phyloP scores from a whole-genome alignment of 805 yeast species.

The Candida pseudofarinosa region DNA sequence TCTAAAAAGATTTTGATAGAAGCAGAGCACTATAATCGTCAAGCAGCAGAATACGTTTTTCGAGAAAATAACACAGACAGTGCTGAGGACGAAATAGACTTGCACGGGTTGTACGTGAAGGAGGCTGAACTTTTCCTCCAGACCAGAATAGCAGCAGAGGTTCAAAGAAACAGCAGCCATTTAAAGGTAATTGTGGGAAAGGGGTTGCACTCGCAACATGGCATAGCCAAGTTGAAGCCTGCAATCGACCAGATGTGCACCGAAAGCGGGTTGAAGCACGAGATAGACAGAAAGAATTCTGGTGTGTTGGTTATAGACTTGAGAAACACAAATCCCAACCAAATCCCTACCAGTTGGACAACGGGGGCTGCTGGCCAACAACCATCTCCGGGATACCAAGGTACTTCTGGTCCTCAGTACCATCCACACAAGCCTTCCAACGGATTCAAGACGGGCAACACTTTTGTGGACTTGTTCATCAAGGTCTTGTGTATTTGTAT shows the following conservation, averaged over 20 bases:
- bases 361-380: conserved; percentile 3
- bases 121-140: conserved; percentile 81
- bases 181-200: conserved; percentile 89
- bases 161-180: conserved; percentile 53
- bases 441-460: conserved; percentile 22
- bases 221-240: conserved; percentile 84
- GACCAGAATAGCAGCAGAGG: conserved; percentile 65
- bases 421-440: conserved; percentile 20
- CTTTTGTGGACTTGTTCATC: conserved; percentile 24
- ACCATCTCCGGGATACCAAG: conserved; percentile 18
- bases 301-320: conserved; percentile 80
- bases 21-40: conserved; percentile 66
- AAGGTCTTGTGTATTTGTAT: conserved; percentile 32
- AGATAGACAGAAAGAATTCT: conserved; percentile 64
- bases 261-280: conserved; percentile 57
- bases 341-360: conserved; percentile 33
- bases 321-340: conserved; percentile 17
- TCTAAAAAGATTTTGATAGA: conserved; percentile 56
- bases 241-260: conserved; percentile 77
- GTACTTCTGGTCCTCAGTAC: conserved; percentile 18
- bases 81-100: conserved; percentile 80
- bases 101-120: conserved; percentile 86
- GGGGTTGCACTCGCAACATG: conserved; percentile 78
- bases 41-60: conserved; percentile 90
- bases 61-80: conserved; percentile 84